These are phyloP conservation scores for Funneliformis geosporum DNA, from an alignment of 192 early-diverging fungal species.

Conservation along the genomic window DNA sequence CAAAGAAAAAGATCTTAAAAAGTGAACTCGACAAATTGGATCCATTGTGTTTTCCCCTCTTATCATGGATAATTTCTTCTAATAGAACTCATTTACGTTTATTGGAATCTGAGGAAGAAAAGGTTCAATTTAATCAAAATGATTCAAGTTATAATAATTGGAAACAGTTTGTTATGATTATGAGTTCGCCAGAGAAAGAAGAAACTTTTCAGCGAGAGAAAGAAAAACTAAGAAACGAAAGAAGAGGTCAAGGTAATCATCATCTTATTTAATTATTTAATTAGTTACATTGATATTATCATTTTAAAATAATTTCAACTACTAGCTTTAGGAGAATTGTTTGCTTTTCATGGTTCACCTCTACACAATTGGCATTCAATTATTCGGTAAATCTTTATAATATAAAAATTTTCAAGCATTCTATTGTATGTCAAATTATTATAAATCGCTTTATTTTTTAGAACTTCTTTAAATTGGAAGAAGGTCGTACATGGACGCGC, in stretches of 20 bases:
- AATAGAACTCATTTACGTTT: slow-evolving; percentile 46
- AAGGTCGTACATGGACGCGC: slow-evolving; percentile 47
- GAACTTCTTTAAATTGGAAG: slow-evolving; percentile 43
- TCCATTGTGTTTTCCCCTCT: slow-evolving; percentile 45
- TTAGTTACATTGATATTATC: not conserved
- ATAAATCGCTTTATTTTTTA: not conserved
- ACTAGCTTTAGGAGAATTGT: slow-evolving; percentile 34
- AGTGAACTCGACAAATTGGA: slow-evolving; percentile 42
- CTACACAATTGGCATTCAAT: slow-evolving; percentile 51
- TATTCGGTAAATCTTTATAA: slow-evolving; percentile 36
- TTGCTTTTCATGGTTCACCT: slow-evolving; percentile 33
- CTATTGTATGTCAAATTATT: not conserved
- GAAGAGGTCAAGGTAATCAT: slow-evolving; percentile 20
- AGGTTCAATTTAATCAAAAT: slow-evolving; percentile 43
- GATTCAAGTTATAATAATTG: slow-evolving; percentile 19
- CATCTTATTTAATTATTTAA: not conserved
- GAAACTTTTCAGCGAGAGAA: slow-evolving; percentile 39
- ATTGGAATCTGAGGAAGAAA: slow-evolving; percentile 39
- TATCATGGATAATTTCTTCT: slow-evolving; percentile 50
- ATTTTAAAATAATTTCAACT: not conserved
- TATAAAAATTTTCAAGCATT: not conserved
- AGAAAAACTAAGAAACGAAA: slow-evolving; percentile 21
- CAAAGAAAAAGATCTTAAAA: slow-evolving; percentile 31
- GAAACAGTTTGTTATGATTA: slow-evolving; percentile 46
- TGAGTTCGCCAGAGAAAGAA: slow-evolving; percentile 51